Conservation (phyloP, 192 early-diverging fungal genomes). For the Backusella westeae region DNA sequence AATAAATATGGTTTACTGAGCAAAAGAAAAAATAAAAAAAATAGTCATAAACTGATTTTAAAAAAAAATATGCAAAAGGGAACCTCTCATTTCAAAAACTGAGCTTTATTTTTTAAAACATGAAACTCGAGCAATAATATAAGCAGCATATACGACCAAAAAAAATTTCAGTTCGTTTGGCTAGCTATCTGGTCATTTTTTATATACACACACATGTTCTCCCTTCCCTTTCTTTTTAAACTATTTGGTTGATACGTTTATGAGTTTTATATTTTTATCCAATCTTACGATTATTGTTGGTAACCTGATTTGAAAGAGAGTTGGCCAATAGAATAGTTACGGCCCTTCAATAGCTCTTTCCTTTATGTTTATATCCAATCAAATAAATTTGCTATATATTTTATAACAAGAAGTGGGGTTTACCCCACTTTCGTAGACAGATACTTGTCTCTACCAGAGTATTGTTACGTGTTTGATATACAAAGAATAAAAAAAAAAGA, state of each 20-base stretch:
- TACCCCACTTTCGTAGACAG: not conserved
- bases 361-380: not conserved
- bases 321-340: not conserved
- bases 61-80: not conserved
- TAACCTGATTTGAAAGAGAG: slow-evolving; percentile 6
- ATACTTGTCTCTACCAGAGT: not conserved
- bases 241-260: not conserved
- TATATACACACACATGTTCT: not conserved
- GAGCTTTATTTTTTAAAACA: not conserved
- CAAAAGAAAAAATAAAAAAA: not conserved
- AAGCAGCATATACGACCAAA: not conserved
- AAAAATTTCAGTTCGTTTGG: not conserved
- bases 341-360: not conserved
- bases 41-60: not conserved
- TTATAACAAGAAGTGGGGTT: slow-evolving; percentile 1
- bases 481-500: not conserved
- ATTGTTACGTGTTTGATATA: not conserved
- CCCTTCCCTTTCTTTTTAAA: not conserved
- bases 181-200: not conserved
- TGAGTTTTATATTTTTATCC: not conserved
- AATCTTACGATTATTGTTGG: not conserved
- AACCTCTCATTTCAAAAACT: not conserved
- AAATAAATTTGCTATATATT: slow-evolving; percentile 6
- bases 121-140: not conserved
- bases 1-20: not conserved